These are phyloP conservation scores for Rosa persica DNA, from an alignment of 306 rosid species.

Conservation along the genomic window DNA sequence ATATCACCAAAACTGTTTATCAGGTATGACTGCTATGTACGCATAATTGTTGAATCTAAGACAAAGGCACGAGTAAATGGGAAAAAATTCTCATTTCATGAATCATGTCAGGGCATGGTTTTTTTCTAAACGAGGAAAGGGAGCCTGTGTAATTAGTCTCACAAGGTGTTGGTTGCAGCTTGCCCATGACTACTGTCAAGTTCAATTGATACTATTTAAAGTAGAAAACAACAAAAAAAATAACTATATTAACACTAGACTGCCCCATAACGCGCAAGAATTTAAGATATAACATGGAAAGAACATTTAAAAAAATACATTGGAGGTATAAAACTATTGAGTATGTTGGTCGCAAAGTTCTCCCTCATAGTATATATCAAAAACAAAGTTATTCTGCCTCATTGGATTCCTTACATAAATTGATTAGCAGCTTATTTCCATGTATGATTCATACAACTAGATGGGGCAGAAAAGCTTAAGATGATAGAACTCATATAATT, in stretches of 20 bases:
- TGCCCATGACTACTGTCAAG: not conserved
- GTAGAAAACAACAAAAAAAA: not conserved
- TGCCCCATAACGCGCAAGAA: not conserved
- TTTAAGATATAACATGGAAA: not conserved
- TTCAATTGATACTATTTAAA: not conserved
- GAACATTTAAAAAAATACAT: not conserved
- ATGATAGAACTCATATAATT: not conserved
- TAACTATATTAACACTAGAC: not conserved
- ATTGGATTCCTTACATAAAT: not conserved
- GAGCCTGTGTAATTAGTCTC: not conserved
- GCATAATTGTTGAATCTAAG: not conserved
- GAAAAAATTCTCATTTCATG: not conserved
- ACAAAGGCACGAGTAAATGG: not conserved
- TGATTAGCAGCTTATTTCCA: not conserved
- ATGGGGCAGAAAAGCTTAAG: not conserved
- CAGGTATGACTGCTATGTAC: not conserved
- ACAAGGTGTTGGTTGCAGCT: not conserved
- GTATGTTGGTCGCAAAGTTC: too few relatives aligned
- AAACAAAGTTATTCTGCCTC: not conserved
- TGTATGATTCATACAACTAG: not conserved
- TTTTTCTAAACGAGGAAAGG: not conserved
- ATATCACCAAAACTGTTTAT: slow-evolving; percentile 10
- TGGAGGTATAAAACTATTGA: not conserved
- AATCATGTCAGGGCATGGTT: not conserved
- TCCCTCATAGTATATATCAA: too few relatives aligned